A percentile compares a stretch with the other conserved stretches of the same genome.
These are phyloP conservation scores for Podospora fimiseda DNA, from an alignment of 495 filamentous ascomycete species.

Conservation along the genomic window DNA sequence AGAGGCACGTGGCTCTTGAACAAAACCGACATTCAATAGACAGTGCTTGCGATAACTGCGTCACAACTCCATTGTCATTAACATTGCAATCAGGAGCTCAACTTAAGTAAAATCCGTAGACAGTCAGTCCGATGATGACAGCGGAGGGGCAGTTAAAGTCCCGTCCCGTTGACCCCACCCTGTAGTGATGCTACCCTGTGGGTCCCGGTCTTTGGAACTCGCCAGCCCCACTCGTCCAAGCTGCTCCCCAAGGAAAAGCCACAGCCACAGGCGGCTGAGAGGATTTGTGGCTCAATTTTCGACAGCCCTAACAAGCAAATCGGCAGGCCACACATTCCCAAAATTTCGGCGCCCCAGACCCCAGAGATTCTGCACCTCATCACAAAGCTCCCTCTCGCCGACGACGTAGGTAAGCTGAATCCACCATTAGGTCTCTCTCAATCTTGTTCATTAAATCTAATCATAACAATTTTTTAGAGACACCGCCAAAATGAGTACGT, in stretches of 20 bases:
- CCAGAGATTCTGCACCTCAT: conserved; percentile 27
- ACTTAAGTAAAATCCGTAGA: no score
- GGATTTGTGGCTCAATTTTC: conserved; percentile 16
- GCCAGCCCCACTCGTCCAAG: neutral
- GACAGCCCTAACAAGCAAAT: conserved; percentile 30
- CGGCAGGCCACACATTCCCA: conserved; percentile 29
- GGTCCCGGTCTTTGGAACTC: no score
- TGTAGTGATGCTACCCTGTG: no score
- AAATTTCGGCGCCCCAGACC: conserved; percentile 32
- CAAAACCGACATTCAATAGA: no score
- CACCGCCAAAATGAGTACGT: conserved; percentile 42
- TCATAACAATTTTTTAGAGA: conserved; percentile 14
- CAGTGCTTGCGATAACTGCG: no score
- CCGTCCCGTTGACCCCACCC: no score
- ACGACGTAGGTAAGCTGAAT: conserved; percentile 28
- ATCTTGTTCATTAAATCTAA: conserved; percentile 13
- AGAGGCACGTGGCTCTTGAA: no score
- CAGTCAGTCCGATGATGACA: no score
- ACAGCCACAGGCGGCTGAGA: conserved; percentile 12
- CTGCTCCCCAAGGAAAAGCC: neutral
- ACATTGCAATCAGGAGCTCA: no score
- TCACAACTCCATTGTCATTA: no score
- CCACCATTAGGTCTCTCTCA: neutral
- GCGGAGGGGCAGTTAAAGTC: no score
- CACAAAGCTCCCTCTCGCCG: conserved; percentile 25